phyloP scores from a whole-genome alignment of 1,284 basidiomycete species.

The Trametes pubescens region DNA sequence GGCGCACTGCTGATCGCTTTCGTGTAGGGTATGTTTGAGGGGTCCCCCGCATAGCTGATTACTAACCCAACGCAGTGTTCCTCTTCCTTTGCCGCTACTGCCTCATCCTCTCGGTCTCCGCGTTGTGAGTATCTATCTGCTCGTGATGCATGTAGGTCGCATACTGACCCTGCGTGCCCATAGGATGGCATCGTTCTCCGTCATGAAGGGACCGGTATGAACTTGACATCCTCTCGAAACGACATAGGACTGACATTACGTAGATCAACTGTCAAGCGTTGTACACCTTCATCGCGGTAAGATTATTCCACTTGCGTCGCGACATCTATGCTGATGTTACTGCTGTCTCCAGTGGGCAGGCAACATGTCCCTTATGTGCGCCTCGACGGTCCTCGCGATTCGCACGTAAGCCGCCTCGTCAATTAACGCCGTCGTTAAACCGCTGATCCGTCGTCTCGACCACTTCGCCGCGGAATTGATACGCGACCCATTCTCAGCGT shows the following conservation, averaged over 20 bases:
- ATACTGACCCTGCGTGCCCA: neutral
- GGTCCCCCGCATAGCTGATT: neutral
- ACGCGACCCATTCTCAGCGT: conserved; percentile 50
- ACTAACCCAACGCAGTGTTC: conserved; percentile 52
- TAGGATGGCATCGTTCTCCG: conserved; percentile 66
- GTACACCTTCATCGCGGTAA: conserved; percentile 73
- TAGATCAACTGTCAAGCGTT: conserved; percentile 74
- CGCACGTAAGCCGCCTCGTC: conserved; percentile 57
- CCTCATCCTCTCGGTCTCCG: conserved; percentile 67
- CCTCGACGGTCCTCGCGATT: conserved; percentile 74
- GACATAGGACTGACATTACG: neutral
- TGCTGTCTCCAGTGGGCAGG: conserved; percentile 58
- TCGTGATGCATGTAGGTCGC: neutral
- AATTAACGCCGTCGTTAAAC: neutral
- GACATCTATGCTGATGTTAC: no score
- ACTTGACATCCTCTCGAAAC: neutral
- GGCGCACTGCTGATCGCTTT: neutral
- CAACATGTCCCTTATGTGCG: conserved; percentile 69
- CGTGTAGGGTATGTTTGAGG: conserved; percentile 36
- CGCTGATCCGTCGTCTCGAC: conserved; percentile 21
- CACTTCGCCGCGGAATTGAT: neutral
- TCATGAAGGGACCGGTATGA: conserved; percentile 50
- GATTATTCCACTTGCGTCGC: conserved; percentile 24
- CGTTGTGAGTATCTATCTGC: conserved; percentile 53
- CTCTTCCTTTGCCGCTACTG: conserved; percentile 77